These are phyloP conservation scores for Colletotrichum euphorbiae DNA, from an alignment of 2,329 filamentous ascomycete species.

Conservation along the genomic window DNA sequence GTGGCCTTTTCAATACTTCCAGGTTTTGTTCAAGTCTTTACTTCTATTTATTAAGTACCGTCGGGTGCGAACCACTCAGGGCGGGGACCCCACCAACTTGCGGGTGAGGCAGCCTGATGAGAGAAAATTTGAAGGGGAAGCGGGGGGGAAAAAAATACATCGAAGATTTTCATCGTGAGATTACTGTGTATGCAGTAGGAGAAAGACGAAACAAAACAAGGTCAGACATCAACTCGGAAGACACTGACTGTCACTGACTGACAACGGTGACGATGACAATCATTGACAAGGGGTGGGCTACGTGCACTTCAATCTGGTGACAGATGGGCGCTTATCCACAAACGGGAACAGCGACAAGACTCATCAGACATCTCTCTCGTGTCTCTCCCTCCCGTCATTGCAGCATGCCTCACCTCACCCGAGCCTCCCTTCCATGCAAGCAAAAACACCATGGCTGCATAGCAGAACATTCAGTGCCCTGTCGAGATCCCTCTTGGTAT, in stretches of 20 bases:
- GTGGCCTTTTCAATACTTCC: background rate
- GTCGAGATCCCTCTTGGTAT: slow-evolving; percentile 21
- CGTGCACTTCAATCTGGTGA: background rate
- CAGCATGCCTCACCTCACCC: slow-evolving; percentile 8
- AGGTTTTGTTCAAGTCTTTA: background rate
- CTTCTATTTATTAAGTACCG: background rate
- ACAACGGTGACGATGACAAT: background rate
- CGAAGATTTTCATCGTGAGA: slow-evolving; percentile 17
- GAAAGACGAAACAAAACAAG: background rate
- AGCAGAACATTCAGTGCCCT: background rate
- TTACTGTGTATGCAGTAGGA: background rate
- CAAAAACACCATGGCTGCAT: background rate
- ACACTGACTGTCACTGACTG: too few species aligned
- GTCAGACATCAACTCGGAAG: background rate
- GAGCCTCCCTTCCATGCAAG: slow-evolving; percentile 1
- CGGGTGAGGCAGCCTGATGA: background rate
- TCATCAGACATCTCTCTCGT: background rate
- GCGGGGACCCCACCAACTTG: slow-evolving; percentile 30
- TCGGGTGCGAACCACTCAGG: background rate
- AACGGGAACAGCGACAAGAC: slow-evolving; percentile 5
- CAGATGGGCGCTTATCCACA: slow-evolving; percentile 26
- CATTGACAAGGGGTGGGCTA: background rate
- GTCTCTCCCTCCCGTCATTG: slow-evolving; percentile 5
- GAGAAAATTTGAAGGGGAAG: background rate
- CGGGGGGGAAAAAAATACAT: background rate